Evolutionary conservation across 2,329 filamentous ascomycete genomes (phyloP).

Genomic region (Fulvia fulva): DNA sequence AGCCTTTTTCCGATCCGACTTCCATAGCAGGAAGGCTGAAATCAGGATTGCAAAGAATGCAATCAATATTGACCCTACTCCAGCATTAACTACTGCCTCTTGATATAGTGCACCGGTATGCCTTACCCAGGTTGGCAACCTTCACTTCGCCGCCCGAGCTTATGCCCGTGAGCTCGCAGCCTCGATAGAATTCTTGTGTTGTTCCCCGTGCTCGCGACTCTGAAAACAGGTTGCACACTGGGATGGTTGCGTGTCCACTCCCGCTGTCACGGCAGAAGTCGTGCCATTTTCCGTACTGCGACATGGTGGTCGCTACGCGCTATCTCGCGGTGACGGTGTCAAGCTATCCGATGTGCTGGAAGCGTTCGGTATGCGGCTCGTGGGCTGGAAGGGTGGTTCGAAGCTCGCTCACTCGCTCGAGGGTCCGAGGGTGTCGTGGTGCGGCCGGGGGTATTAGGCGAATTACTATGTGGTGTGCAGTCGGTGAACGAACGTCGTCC

Average conservation of each 20-base stretch:
- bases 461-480: background rate
- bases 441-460: background rate
- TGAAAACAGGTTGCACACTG: constrained; percentile 61
- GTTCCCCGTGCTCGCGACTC: constrained; percentile 56
- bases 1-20: constrained; percentile 84
- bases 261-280: constrained; percentile 51
- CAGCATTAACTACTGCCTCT: constrained; percentile 21
- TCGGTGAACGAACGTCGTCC: background rate
- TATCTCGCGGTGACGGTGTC: background rate
- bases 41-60: constrained; percentile 70
- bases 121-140: constrained; percentile 78
- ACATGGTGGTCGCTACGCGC: constrained; percentile 13
- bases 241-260: constrained; percentile 32
- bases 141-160: constrained; percentile 57
- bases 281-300: constrained; percentile 35
- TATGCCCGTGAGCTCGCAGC: constrained; percentile 74
- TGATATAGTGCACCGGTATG: background rate
- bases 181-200: constrained; percentile 35
- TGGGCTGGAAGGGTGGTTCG: background rate
- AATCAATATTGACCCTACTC: constrained; percentile 78
- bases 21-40: constrained; percentile 65
- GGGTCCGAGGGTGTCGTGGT: background rate
- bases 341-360: background rate
- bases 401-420: background rate
- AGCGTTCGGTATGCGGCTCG: background rate